Base-by-base conservation (phyloP, 371 early-diverging fungal genomes). In the Chytridiales sp. region DNA sequence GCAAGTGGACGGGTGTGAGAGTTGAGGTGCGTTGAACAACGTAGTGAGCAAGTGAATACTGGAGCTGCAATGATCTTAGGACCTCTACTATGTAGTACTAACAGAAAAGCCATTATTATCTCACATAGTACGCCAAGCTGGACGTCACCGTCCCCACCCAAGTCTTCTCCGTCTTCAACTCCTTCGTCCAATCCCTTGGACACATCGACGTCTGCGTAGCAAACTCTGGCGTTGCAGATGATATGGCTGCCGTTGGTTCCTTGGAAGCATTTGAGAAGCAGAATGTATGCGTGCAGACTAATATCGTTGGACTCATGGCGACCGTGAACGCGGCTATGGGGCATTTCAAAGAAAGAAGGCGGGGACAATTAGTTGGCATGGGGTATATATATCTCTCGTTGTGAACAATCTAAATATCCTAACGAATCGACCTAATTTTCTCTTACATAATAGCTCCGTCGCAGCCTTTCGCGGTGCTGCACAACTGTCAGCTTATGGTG, bases 261-360 rank as follows among this genome's bases (percentile, higher is more conserved):
- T 44, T 8, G 13, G 13, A n/a, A n/a, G 19, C 24, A 22, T n/a
- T 44, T 22, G 36, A 13, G 5, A 17, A 29, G 52, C 11, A 31
- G 52, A 31, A 35, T 19, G 19, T n/a, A 8, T 38, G 38, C 38
- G 17, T 38, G 38, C 38, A 38, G 36, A 51, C 52, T 15, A 51
- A 51, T 22, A 11, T 51, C 4, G 17, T 51, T 35, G 52, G 52
- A 22, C 36, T 38, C 9, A 51, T 51, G 52, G 52, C 52, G 11
- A 51, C 52, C 35, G 52, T 51, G 13, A 31, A 51, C 36, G 52
- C 36, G 36, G 52, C 52, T 11, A 38, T 51, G 6, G 52, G 19
- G 52, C 52, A 51, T 24, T 26, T 51, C 27, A 31, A 36, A 11
- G 38, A 51, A 22, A 38, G 32, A 4, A 38, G 52, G 19, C 36